These are phyloP conservation scores for Moringa oleifera DNA, from an alignment of 345 rosid genomes.

Conservation along the genomic window DNA sequence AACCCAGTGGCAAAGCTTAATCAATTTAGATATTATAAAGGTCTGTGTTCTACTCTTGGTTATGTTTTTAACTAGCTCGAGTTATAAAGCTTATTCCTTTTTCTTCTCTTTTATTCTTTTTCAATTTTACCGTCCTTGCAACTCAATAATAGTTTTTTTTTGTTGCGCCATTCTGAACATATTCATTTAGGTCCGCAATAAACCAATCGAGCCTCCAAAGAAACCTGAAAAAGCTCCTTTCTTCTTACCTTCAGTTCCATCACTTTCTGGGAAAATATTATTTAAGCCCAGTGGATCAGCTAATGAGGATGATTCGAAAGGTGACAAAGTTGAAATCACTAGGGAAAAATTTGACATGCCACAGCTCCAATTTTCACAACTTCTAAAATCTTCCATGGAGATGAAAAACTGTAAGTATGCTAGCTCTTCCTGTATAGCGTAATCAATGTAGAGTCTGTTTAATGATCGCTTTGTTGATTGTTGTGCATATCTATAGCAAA, in stretches of 20 bases:
- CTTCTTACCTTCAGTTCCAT: slow-evolving; percentile 82
- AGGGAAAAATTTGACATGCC: slow-evolving; percentile 28
- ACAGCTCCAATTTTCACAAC: slow-evolving; percentile 44
- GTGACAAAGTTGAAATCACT: slow-evolving; percentile 25
- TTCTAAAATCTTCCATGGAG: slow-evolving; percentile 54
- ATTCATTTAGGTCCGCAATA: slow-evolving; percentile 59
- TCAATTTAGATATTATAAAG: slow-evolving; percentile 94
- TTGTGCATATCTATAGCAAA: background rate
- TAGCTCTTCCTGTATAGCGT: slow-evolving; percentile 1
- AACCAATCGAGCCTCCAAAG: slow-evolving; percentile 91
- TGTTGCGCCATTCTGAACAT: background rate
- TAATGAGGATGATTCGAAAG: slow-evolving; percentile 24
- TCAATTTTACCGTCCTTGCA: no score
- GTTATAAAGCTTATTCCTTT: background rate
- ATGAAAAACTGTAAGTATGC: slow-evolving; percentile 52
- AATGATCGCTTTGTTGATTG: background rate
- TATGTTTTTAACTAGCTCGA: background rate
- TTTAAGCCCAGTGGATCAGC: slow-evolving; percentile 55
- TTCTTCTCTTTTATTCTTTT: background rate
- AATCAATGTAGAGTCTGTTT: background rate
- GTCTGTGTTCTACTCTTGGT: slow-evolving; percentile 24
- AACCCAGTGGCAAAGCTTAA: slow-evolving; percentile 95
- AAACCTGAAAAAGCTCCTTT: slow-evolving; percentile 89
- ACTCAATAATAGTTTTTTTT: background rate
- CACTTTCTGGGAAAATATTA: slow-evolving; percentile 78